A percentile compares a stretch with the other conserved stretches of the same genome.
These are phyloP conservation scores for Odontarrhena argentea DNA, from an alignment of 345 rosid genomes.

Conservation along the genomic window DNA sequence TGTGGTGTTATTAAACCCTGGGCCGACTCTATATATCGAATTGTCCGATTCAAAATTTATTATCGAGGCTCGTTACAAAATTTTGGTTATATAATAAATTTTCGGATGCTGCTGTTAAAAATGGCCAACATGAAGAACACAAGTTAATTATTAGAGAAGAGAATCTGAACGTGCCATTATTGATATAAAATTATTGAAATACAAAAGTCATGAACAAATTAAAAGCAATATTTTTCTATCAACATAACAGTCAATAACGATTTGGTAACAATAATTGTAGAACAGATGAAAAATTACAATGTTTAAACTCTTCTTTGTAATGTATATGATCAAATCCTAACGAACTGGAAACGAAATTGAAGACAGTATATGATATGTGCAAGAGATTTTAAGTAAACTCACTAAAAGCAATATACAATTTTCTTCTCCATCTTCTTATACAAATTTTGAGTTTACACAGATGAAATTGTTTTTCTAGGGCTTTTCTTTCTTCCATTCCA, in stretches of 20 bases:
- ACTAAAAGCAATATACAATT: constrained; percentile 26
- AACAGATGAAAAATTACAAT: constrained; percentile 1
- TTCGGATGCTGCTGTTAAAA: too few relatives aligned
- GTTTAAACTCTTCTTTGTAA: background rate
- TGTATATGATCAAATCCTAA: constrained; percentile 3
- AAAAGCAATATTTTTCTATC: background rate
- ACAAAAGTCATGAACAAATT: background rate
- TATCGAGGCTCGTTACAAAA: too few relatives aligned
- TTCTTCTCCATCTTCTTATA: constrained; percentile 18
- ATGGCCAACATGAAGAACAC: too few relatives aligned
- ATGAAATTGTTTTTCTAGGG: background rate
- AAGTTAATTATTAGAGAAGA: background rate
- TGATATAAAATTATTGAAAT: background rate
- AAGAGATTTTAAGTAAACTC: constrained; percentile 7
- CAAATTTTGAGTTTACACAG: constrained; percentile 4
- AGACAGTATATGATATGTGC: constrained; percentile 13
- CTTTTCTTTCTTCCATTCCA: constrained; percentile 20
- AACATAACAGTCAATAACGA: background rate
- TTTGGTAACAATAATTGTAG: background rate
- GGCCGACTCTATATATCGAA: too few relatives aligned
- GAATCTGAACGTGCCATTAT: background rate
- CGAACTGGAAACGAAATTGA: background rate
- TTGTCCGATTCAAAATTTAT: too few relatives aligned
- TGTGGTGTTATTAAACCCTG: too few relatives aligned
- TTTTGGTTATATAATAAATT: too few relatives aligned